phyloP scores from a whole-genome alignment of 257 asterid species.

The Salvia miltiorrhiza region DNA sequence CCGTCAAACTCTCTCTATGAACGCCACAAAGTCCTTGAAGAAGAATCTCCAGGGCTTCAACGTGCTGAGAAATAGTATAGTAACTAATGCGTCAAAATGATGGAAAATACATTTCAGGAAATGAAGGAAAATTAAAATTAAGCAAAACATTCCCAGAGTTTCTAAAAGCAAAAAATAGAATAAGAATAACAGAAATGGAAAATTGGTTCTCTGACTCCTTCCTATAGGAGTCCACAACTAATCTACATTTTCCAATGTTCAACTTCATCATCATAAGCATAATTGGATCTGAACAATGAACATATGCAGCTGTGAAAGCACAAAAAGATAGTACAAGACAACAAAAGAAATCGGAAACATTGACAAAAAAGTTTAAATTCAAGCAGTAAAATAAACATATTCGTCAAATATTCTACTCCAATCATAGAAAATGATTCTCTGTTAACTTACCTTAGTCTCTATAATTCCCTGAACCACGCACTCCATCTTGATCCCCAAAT shows the following conservation, averaged over 20 bases:
- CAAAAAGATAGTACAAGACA: neutral
- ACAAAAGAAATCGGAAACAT: neutral
- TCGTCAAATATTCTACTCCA: neutral
- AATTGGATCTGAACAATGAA: neutral
- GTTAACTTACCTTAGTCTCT: slow-evolving; percentile 67
- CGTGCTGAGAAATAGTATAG: slow-evolving; percentile 54
- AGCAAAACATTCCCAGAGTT: neutral
- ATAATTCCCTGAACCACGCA: slow-evolving; percentile 96
- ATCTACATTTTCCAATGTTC: slow-evolving; percentile 11
- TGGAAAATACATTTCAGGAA: neutral
- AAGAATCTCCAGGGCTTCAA: slow-evolving; percentile 92
- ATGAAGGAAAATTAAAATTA: neutral
- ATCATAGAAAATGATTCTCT: neutral
- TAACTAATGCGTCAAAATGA: slow-evolving; percentile 7
- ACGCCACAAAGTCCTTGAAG: slow-evolving; percentile 95
- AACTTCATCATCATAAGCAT: slow-evolving; percentile 3
- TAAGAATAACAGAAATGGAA: neutral
- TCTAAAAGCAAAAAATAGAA: neutral
- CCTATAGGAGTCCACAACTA: slow-evolving; percentile 3
- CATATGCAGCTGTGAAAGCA: neutral
- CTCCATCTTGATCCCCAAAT: slow-evolving; percentile 50
- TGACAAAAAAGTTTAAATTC: neutral
- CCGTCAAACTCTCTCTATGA: slow-evolving; percentile 68
- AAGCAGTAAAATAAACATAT: neutral
- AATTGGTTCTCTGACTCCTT: too few relatives aligned